Percentiles rank a stretch among this genome's conserved stretches.
Conservation (phyloP, 768 basidiomycete species). For the Mycena rosella region DNA sequence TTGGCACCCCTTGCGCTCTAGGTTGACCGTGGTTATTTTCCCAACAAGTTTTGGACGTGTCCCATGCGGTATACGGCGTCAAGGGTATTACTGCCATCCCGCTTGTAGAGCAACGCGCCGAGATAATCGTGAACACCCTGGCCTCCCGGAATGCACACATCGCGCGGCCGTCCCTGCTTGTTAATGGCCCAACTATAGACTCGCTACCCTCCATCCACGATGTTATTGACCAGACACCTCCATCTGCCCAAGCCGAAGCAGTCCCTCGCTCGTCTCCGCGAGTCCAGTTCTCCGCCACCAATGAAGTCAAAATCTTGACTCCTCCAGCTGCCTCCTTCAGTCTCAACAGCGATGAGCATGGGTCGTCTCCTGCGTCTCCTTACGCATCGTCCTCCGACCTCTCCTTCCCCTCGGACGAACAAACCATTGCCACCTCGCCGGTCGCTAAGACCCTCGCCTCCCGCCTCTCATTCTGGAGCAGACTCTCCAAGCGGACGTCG, state of each 20-base stretch:
- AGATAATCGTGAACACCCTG: constrained; percentile 63
- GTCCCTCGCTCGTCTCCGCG: constrained; percentile 46
- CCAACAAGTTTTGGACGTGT: constrained; percentile 72
- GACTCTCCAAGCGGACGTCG: constrained; percentile 63
- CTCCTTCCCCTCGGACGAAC: constrained; percentile 63
- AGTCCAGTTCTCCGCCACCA: constrained; percentile 67
- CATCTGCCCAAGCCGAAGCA: constrained; percentile 28
- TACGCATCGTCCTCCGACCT: constrained; percentile 55
- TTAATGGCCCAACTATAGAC: constrained; percentile 43
- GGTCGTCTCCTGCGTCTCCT: constrained; percentile 34
- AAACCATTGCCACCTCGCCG: constrained; percentile 58
- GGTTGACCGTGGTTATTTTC: constrained; percentile 20
- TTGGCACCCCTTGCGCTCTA: constrained; percentile 8
- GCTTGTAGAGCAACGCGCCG: constrained; percentile 73
- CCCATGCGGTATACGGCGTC: constrained; percentile 73
- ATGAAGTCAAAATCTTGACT: constrained; percentile 60
- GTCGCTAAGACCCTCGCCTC: constrained; percentile 73
- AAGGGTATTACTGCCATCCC: constrained; percentile 81
- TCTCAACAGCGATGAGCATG: constrained; percentile 38
- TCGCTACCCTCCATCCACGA: constrained; percentile 24
- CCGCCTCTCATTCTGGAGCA: constrained; percentile 83
- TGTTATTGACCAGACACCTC: constrained; percentile 25
- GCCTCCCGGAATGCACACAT: constrained; percentile 61
- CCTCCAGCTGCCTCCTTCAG: constrained; percentile 47
- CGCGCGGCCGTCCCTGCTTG: constrained; percentile 61